These are phyloP conservation scores for Solanum hybrid DNA, from an alignment of 305 asterid species.

Conservation along the genomic window DNA sequence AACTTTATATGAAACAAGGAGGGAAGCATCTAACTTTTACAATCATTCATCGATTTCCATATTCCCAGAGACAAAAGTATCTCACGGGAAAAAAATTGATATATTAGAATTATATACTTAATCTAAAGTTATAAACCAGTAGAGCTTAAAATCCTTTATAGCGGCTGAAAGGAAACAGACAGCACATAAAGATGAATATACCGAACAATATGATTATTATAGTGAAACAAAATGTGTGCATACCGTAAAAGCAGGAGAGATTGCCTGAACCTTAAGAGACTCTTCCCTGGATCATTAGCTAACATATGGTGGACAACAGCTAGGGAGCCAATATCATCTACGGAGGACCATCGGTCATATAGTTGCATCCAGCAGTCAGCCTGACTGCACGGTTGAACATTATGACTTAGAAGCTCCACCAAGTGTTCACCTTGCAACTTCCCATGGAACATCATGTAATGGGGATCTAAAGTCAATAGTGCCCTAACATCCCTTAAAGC, in stretches of 20 bases:
- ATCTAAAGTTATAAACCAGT: not conserved
- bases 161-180: not conserved
- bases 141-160: not conserved
- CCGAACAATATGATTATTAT: not conserved
- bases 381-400: slow-evolving; percentile 60
- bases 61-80: not conserved
- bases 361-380: slow-evolving; percentile 99
- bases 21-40: not conserved
- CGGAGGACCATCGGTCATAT: slow-evolving; percentile 84
- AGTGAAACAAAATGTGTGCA: not conserved
- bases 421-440: slow-evolving; percentile 50
- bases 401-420: slow-evolving; percentile 54
- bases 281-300: slow-evolving; percentile 67
- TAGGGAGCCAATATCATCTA: slow-evolving; percentile 91
- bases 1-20: not conserved
- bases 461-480: slow-evolving; percentile 67
- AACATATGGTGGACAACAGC: slow-evolving; percentile 96
- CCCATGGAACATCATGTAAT: slow-evolving; percentile 70
- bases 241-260: slow-evolving; percentile 76
- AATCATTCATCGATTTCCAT: not conserved
- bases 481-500: slow-evolving; percentile 79
- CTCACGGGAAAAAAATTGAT: not conserved
- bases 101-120: not conserved
- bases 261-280: slow-evolving; percentile 71
- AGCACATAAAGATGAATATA: not conserved